Evolutionary conservation across 164 flowering plant species (phyloP).

Genomic region (Kalanchoe fedtschenkoi): DNA sequence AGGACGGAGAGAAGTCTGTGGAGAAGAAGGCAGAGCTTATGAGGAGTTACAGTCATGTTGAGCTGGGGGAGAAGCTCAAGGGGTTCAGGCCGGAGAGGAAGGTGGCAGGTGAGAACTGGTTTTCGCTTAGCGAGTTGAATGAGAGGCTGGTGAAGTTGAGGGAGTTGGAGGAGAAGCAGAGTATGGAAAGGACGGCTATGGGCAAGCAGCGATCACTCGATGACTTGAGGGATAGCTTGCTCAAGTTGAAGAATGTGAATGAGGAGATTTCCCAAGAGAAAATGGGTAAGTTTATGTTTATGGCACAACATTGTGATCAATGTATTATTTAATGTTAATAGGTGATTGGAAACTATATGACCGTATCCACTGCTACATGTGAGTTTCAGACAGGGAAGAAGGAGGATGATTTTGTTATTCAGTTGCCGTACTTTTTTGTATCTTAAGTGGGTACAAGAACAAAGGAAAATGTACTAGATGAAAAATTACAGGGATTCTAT

Average conservation of each 20-base stretch:
- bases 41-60: slow-evolving; percentile 28
- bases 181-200: slow-evolving; percentile 8
- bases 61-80: slow-evolving; percentile 56
- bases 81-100: slow-evolving; percentile 39
- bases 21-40: slow-evolving; percentile 25
- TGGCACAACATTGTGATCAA: no score
- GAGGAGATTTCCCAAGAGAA: slow-evolving; percentile 18
- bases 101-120: slow-evolving; percentile 27
- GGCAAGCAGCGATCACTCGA: slow-evolving; percentile 11
- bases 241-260: slow-evolving; percentile 10
- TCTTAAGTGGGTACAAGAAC: background rate
- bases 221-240: slow-evolving; percentile 36
- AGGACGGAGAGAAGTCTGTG: slow-evolving; percentile 4
- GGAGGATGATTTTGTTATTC: no score
- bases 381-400: no score
- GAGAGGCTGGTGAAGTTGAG: slow-evolving; percentile 58
- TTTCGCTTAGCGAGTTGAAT: slow-evolving; percentile 57
- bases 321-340: background rate
- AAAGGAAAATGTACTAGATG: no score
- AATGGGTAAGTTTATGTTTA: slow-evolving; percentile 15
- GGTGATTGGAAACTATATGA: background rate
- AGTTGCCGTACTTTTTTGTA: no score
- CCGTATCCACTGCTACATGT: no score
- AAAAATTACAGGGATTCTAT: no score
- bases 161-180: slow-evolving; percentile 47